A percentile compares a stretch with the other conserved stretches of the same genome.
Conservation (phyloP, 176 grass and related monocot species). For the Zoysia japonica region DNA sequence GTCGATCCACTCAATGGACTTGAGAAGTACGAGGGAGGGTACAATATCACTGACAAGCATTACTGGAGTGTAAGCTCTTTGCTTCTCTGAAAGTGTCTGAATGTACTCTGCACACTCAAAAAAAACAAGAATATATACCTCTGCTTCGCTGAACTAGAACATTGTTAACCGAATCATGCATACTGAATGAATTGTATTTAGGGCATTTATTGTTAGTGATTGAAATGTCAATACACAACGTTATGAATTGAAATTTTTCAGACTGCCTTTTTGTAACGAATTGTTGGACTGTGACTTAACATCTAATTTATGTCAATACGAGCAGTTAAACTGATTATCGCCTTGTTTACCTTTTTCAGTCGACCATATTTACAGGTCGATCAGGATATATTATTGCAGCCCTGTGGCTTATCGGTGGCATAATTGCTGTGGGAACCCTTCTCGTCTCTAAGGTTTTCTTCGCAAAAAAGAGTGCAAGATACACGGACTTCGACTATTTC, state of each 20-base stretch:
- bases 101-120: not conserved
- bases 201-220: not conserved
- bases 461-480: slow-evolving; percentile 31
- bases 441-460: slow-evolving; percentile 52
- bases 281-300: not conserved
- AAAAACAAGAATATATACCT: too few relatives aligned
- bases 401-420: slow-evolving; percentile 69
- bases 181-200: not conserved
- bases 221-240: not conserved
- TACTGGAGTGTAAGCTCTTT: slow-evolving; percentile 92
- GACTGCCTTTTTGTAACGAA: not conserved
- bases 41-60: slow-evolving; percentile 81
- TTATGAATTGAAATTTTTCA: not conserved
- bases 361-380: slow-evolving; percentile 84
- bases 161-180: not conserved
- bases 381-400: slow-evolving; percentile 71
- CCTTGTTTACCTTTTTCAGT: slow-evolving; percentile 68
- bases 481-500: slow-evolving; percentile 37
- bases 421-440: slow-evolving; percentile 28
- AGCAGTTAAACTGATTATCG: slow-evolving; percentile 25
- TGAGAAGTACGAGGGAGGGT: slow-evolving; percentile 80
- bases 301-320: not conserved
- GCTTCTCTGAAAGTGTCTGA: slow-evolving; percentile 20
- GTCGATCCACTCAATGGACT: slow-evolving; percentile 70
- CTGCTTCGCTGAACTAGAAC: not conserved